Base-by-base conservation (phyloP, 2,329 filamentous ascomycete genomes). In the Verticillium alfalfae region DNA sequence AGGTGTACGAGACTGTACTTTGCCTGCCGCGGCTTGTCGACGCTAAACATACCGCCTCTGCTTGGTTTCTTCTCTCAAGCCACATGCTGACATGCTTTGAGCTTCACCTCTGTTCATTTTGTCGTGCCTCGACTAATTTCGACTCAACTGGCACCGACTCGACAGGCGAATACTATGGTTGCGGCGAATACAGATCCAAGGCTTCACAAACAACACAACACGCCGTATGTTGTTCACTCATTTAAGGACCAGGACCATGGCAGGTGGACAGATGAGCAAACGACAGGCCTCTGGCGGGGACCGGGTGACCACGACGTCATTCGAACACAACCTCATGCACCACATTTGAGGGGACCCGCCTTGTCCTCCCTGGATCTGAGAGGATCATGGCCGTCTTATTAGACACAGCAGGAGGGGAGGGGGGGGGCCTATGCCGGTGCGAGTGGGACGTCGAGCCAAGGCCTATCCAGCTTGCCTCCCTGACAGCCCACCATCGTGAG, bases 221-320 rank as follows among this genome's bases (percentile, higher is more conserved):
- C 5, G 26, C 26, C 26, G 26, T 31, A 31, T 31, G 26, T 31
- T 31, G 26, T 31, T n/a, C 15, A 22, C n/a, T 10, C 39, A n/a
- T 15, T 45, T 45, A 1, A n/a, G 6, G 2, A n/a, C n/a, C 16
- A n/a, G 45, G 41, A 18, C 18, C 2, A 22, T 26, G 5, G 45
- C 4, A 8, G 45, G 12, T 26, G 36, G 4, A 37, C 36, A 37
- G 36, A 52, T 18, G 22, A 10, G 13, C n/a, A 18, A 52, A n/a
- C 3, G n/a, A 39, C 39, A 57, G 36, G 41, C 59, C 37, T 39
- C 49, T 18, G 6, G 49, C 37, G 57, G 67, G 67, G 67, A 64
- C 67, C 67, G 68, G 68, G 68, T 69, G 66, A 69, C 66, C 67
- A 68, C 70, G 67, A 69, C 68, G 61, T 61, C 63, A 64, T 64